These are phyloP conservation scores for Adansonia digitata DNA, from an alignment of 345 rosid species.

Conservation along the genomic window DNA sequence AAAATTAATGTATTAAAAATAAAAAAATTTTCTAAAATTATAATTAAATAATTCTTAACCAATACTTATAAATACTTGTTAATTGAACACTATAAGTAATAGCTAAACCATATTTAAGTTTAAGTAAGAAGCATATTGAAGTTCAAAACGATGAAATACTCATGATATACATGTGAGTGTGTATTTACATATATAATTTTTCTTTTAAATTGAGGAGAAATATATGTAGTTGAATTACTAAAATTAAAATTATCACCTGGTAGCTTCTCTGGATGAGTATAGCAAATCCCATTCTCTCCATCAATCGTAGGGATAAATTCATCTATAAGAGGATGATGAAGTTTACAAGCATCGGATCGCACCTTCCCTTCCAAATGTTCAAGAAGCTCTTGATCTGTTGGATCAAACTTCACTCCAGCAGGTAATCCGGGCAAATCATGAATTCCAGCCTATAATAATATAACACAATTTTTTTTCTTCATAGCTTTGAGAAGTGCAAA, in stretches of 20 bases:
- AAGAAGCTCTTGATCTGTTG: conserved; percentile 90
- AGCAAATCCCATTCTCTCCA: too few relatives aligned
- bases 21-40: too few relatives aligned
- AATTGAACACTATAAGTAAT: not conserved
- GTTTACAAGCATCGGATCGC: conserved; percentile 58
- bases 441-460: conserved; percentile 53
- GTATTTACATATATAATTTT: too few relatives aligned
- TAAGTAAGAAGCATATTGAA: not conserved
- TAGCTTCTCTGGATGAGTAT: conserved; percentile 88
- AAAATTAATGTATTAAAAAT: too few relatives aligned
- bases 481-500: not conserved
- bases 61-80: too few relatives aligned
- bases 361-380: conserved; percentile 93
- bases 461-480: not conserved
- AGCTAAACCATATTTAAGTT: not conserved
- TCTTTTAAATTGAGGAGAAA: not conserved
- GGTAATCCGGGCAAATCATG: conserved; percentile 91
- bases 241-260: conserved; percentile 46
- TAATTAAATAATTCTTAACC: too few relatives aligned
- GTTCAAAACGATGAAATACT: not conserved
- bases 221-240: not conserved
- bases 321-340: conserved; percentile 84
- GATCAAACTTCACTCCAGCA: conserved; percentile 96
- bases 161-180: not conserved
- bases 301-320: too few relatives aligned